These are phyloP conservation scores for Fusarium sp. DNA, from an alignment of 2,329 filamentous ascomycete species.

Conservation along the genomic window DNA sequence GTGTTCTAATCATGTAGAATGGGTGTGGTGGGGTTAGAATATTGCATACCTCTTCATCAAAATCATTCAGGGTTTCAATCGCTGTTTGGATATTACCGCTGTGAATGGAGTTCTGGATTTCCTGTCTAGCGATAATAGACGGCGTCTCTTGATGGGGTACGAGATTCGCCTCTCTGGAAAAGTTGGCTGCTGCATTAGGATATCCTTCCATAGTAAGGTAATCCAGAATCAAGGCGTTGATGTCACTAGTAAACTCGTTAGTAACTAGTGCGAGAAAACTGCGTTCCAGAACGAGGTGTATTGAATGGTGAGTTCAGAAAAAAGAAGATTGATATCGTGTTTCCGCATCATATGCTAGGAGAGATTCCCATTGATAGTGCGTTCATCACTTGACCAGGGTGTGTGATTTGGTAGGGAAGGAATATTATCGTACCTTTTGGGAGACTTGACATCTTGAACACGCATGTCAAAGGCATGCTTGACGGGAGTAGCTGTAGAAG, in stretches of 20 bases:
- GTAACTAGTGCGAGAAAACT: slow-evolving; percentile 29
- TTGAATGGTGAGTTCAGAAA: slow-evolving; percentile 62
- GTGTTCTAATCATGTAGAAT: slow-evolving; percentile 85
- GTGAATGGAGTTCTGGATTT: slow-evolving; percentile 88
- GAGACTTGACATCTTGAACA: slow-evolving; percentile 85
- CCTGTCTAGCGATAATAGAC: slow-evolving; percentile 81
- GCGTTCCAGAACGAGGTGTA: slow-evolving; percentile 12
- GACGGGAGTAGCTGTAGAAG: slow-evolving; percentile 78
- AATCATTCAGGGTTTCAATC: slow-evolving; percentile 87
- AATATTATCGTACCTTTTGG: slow-evolving; percentile 81
- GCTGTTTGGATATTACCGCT: slow-evolving; percentile 86
- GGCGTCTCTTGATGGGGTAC: slow-evolving; percentile 77
- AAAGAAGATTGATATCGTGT: slow-evolving; percentile 76
- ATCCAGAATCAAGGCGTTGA: slow-evolving; percentile 95
- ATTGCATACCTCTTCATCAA: slow-evolving; percentile 87
- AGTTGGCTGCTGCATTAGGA: slow-evolving; percentile 90
- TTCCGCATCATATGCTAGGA: slow-evolving; percentile 97
- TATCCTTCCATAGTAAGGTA: slow-evolving; percentile 98
- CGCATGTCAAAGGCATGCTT: slow-evolving; percentile 83
- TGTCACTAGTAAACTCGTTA: slow-evolving; percentile 74
- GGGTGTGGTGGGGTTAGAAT: slow-evolving; percentile 53
- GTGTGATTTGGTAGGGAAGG: neutral
- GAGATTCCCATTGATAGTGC: slow-evolving; percentile 99
- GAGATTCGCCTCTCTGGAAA: slow-evolving; percentile 93
- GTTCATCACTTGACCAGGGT: slow-evolving; percentile 76